These are phyloP conservation scores for Coniferiporia sulphurascens DNA, from an alignment of 1,284 basidiomycete genomes.

Conservation along the genomic window DNA sequence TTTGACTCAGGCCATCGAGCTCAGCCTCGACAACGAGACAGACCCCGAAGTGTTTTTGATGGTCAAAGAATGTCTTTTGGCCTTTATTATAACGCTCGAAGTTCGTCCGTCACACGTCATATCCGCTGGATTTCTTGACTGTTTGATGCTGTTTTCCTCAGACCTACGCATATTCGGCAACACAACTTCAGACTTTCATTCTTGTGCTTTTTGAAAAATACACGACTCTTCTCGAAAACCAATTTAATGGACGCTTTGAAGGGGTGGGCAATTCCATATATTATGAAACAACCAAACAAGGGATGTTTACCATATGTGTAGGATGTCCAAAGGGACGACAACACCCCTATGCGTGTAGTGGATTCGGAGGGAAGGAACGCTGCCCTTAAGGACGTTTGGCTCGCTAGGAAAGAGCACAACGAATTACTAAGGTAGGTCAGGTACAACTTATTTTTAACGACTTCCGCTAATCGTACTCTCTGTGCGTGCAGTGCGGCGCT, in stretches of 20 bases:
- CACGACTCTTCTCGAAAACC: constrained; percentile 74
- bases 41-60: constrained; percentile 82
- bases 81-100: constrained; percentile 92
- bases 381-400: constrained; percentile 83
- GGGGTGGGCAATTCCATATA: constrained; percentile 40
- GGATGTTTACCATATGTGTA: constrained; percentile 28
- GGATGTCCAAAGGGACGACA: constrained; percentile 89
- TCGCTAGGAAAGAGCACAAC: constrained; percentile 64
- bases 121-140: constrained; percentile 12
- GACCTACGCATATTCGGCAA: constrained; percentile 85
- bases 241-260: constrained; percentile 82
- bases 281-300: background rate
- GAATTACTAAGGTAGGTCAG: constrained; percentile 54
- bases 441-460: background rate
- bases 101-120: constrained; percentile 40
- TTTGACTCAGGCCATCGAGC: constrained; percentile 73
- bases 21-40: constrained; percentile 69
- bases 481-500: constrained; percentile 48
- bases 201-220: constrained; percentile 90
- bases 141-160: constrained; percentile 28
- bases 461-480: constrained; percentile 5
- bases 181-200: constrained; percentile 80
- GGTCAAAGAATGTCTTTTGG: constrained; percentile 81
- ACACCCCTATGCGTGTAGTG: constrained; percentile 86
- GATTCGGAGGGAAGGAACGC: constrained; percentile 68